Conservation (phyloP, 441 rosid genomes). For the Euphorbia corollata region DNA sequence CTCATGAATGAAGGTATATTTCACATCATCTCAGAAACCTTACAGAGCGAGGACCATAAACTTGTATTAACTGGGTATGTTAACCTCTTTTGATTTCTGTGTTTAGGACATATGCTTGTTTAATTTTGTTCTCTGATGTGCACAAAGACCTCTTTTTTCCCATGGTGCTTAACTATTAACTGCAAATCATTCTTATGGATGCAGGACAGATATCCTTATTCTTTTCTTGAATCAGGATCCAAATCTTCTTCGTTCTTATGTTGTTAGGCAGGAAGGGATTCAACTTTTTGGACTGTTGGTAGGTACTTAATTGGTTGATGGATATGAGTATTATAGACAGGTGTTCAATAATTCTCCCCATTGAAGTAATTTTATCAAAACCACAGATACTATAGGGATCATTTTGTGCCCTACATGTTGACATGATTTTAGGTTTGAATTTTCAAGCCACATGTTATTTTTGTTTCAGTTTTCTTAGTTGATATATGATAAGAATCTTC, state of each 20-base stretch:
- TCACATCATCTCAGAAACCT: slow-evolving; percentile 68
- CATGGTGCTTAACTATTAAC: slow-evolving; percentile 24
- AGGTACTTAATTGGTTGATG: slow-evolving; percentile 25
- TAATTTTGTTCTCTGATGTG: not conserved
- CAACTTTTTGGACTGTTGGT: slow-evolving; percentile 85
- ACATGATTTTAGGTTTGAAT: not conserved
- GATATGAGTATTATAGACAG: not conserved
- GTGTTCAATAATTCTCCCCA: not conserved
- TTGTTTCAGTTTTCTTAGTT: not conserved
- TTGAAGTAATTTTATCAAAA: not conserved
- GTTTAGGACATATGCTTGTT: not conserved
- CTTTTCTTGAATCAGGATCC: slow-evolving; percentile 95
- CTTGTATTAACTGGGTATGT: slow-evolving; percentile 92
- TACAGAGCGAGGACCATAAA: slow-evolving; percentile 83
- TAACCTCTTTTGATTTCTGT: slow-evolving; percentile 21
- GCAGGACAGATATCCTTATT: slow-evolving; percentile 99
- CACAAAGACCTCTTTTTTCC: not conserved
- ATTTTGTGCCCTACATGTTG: not conserved
- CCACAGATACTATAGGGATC: not conserved
- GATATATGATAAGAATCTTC: not conserved
- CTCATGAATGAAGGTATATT: slow-evolving; percentile 81
- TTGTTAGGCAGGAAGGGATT: slow-evolving; percentile 74
- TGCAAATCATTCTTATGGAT: slow-evolving; percentile 44
- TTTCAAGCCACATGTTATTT: not conserved
- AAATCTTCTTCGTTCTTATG: slow-evolving; percentile 85